Base-by-base conservation (phyloP, 306 rosid genomes). In the Betula pendula region DNA sequence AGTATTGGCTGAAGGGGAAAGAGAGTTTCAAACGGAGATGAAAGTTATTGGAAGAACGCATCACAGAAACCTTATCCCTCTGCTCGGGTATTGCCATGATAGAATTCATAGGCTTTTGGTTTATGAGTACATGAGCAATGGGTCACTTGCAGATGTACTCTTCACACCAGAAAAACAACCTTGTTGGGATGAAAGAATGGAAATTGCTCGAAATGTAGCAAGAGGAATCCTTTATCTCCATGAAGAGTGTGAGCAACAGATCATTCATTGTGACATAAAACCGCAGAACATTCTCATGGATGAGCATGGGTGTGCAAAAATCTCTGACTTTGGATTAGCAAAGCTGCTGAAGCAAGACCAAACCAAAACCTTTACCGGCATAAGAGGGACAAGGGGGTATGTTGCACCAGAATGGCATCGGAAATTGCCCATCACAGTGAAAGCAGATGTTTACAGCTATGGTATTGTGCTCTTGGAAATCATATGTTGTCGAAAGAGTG, bases 21-120 rank as follows among this genome's bases (percentile, higher is more conserved):
- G 2, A 59, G 40, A 59, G 42, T 59, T 59, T 15, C 67, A 25
- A 17, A 59, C 4, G 1, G 20, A 59, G 40, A 14, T 59, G 40
- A 27, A 59, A 27, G 67, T 59, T 27, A 59, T 14, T 14, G 67
- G 20, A 19, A 59, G 67, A 59, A 59, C 42, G 2, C 67, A 59
- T 29, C 42, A 83, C 70, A 40, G 35, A 33, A 83, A 67, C 40
- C 74, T 83, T 33, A 81, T 79, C 1, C 73, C 40, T 6, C 73
- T 83, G 15, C 60, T 75, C 1, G 84, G 87, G 2, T 71, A 63
- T 24, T 76, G 79, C n/a, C 14, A 10, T 0, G 84, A 79, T 0
- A 73, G 84, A 20, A 20, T 0, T 16, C 53, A 74, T 2, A 80
- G 76, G 69, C 60, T 83, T 52, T 53, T 79, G 77, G 77, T 83